Conservation (phyloP, 805 yeast species). For the Candida nitratophila region DNA sequence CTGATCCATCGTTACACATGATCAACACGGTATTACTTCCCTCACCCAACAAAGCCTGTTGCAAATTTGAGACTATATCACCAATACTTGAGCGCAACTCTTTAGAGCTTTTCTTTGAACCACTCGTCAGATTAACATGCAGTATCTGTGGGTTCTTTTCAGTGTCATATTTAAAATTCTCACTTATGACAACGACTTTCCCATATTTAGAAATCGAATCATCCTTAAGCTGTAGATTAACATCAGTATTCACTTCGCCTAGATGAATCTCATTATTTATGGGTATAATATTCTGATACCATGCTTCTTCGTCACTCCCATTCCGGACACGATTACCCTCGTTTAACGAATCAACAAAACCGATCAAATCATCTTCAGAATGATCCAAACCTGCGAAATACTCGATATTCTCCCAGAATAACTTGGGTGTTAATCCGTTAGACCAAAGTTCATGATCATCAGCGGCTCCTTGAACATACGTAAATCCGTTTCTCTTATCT, state of each 20-base stretch:
- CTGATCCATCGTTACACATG: constrained; percentile 59
- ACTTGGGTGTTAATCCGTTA: constrained; percentile 39
- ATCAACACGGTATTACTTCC: constrained; percentile 31
- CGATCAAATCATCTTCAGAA: constrained; percentile 25
- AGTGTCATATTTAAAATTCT: constrained; percentile 2
- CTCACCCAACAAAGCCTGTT: constrained; percentile 5
- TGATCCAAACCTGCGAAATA: constrained; percentile 13
- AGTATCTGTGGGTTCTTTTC: constrained; percentile 12
- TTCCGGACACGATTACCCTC: neutral
- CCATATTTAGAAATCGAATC: constrained; percentile 13
- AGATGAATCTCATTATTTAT: constrained; percentile 6
- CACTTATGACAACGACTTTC: constrained; percentile 16
- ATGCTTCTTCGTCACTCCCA: neutral
- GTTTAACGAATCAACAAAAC: constrained; percentile 2
- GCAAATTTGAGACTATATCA: constrained; percentile 26
- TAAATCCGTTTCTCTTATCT: constrained; percentile 36
- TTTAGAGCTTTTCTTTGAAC: constrained; percentile 61
- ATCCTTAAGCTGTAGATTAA: neutral
- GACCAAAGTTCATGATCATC: constrained; percentile 93
- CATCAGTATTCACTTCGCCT: constrained; percentile 3
- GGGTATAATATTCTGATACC: constrained; percentile 6
- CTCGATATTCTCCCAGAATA: constrained; percentile 48
- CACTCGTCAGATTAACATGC: constrained; percentile 13
- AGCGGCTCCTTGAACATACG: constrained; percentile 88
- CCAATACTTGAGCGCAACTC: constrained; percentile 44